Base-by-base conservation (phyloP, 306 rosid species). In the Coriaria nepalensis region DNA sequence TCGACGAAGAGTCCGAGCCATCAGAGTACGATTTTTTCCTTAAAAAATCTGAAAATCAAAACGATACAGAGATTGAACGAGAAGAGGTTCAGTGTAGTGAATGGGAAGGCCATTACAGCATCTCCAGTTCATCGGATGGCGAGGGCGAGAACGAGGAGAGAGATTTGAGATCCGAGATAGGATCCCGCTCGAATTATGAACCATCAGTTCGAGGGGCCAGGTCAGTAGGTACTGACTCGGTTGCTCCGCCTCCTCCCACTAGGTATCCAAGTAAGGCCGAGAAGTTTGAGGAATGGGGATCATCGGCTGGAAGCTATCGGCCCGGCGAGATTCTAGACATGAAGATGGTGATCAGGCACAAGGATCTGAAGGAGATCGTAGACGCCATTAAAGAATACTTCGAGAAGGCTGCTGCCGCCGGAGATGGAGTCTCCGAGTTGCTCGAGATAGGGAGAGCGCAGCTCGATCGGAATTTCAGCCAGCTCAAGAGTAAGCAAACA, bases 71-170 rank as follows among this genome's bases (percentile, higher is more conserved):
- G 56, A 65, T 83, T 0, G 94, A 92, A 70, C 61, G 96, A 6
- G 98, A 92, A 41, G 98, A 92, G 63, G 98, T 92, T 29, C 87
- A 82, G 49, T 92, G 96, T 54, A 92, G 98, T 35, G 98, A 92
- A 49, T 92, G 98, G 98, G 98, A 62, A 15, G 98, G 85, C 48
- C 93, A 69, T 11, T 92, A 79, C 68, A 85, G 96, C 65, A 77
- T 78, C 11, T 47, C 29, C 29, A 71, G 78, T 20, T 79, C 98
- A 2, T 81, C 85, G 5, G 76, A 71, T 5, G 78, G 64, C 9
- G 72, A 63, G 6, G 83, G 66, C 33, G 80, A 44, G 5, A 87
- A 61, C 47, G 80, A 76, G 41, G 55, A 58, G 11, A 45, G 66
- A 36, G 93, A 74, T 14, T 71, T 72, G 43, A 73, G 87, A 75